Base-by-base conservation (phyloP, 2,329 filamentous ascomycete species). In the Alternaria burnsii region DNA sequence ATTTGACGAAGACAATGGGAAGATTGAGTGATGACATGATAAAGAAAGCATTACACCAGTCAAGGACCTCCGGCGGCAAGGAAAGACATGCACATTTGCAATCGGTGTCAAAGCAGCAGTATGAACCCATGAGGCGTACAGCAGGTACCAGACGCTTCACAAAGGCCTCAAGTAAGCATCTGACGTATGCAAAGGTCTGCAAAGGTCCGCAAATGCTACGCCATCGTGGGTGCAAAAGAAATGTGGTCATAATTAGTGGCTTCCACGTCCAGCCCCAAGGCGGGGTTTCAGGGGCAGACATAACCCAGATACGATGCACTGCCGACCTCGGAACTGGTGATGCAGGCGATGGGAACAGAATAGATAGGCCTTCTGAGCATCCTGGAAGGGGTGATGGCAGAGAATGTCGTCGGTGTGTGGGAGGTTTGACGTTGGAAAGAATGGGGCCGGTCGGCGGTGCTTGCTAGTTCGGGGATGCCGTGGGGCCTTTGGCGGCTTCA, bases 381-480 rank as follows among this genome's bases (percentile, higher is more conserved):
- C 0, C 9, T 34, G 54, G 30, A 18, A 22, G 11, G 3, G 22
- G 9, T 26, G 16, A 18, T 28, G 24, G 3, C 10, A 34, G 20
- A 41, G 22, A 36, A 32, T 53, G 47, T 51, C 43, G 61, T 44
- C 52, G 58, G 50, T 44, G 43, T 14, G 14, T 60, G 40, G 47
- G 47, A 61, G 46, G 44, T 48, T 61, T 50, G 50, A 51, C 44
- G 52, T 66, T 62, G 36, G 30, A 47, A 52, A 30, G 40, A 36
- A 40, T 50, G 55, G 52, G 38, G 52, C 46, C 48, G 22, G 3
- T 41, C 24, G 41, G 32, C 46, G 30, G 42, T 24, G 41, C 42
- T 53, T 30, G 43, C 46, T 47, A 24, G 22, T 54, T 44, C 14
- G 22, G 20, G 55, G 18, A 52, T 46, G 14, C 54, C 34, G 58